A percentile compares a stretch with the other conserved stretches of the same genome.
Evolutionary conservation across 192 early-diverging fungal genomes (phyloP).

Genomic region (Linnemannia hyalina): DNA sequence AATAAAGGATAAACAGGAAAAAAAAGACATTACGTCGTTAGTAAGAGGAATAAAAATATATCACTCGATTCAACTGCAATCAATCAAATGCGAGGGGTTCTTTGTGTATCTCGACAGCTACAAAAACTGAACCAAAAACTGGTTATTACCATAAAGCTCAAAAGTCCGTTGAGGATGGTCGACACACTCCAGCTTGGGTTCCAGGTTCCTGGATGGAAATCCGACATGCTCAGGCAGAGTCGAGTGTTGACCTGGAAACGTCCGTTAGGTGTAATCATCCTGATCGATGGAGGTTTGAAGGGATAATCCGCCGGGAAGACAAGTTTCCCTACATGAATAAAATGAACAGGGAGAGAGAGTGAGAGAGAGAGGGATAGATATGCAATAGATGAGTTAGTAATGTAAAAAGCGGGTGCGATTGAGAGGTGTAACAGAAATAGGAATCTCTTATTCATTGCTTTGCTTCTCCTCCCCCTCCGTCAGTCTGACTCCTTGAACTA

Average conservation of each 20-base stretch:
- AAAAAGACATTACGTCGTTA: slow-evolving; percentile 8
- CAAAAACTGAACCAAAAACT: not conserved
- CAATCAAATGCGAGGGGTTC: too few relatives aligned
- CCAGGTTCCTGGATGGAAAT: slow-evolving; percentile 95
- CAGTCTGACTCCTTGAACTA: not conserved
- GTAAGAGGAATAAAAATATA: not conserved
- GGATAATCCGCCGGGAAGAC: slow-evolving; percentile 96
- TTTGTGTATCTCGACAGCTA: too few relatives aligned
- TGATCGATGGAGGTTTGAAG: slow-evolving; percentile 90
- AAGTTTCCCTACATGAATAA: slow-evolving; percentile 66
- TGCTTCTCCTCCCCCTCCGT: too few relatives aligned
- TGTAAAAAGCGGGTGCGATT: not conserved
- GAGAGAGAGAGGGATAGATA: not conserved
- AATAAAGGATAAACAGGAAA: not conserved
- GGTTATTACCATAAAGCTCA: slow-evolving; percentile 91
- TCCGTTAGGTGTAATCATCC: slow-evolving; percentile 87
- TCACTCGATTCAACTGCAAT: too few relatives aligned
- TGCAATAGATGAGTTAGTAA: not conserved
- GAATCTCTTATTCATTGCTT: not conserved
- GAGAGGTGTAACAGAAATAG: not conserved
- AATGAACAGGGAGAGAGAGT: not conserved
- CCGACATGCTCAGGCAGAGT: slow-evolving; percentile 97
- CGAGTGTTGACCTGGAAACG: slow-evolving; percentile 94
- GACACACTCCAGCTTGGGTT: slow-evolving; percentile 98
- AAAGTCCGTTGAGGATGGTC: slow-evolving; percentile 94